These are phyloP conservation scores for Pouteria glomerata DNA, from an alignment of 148 eudicot species.

Conservation along the genomic window DNA sequence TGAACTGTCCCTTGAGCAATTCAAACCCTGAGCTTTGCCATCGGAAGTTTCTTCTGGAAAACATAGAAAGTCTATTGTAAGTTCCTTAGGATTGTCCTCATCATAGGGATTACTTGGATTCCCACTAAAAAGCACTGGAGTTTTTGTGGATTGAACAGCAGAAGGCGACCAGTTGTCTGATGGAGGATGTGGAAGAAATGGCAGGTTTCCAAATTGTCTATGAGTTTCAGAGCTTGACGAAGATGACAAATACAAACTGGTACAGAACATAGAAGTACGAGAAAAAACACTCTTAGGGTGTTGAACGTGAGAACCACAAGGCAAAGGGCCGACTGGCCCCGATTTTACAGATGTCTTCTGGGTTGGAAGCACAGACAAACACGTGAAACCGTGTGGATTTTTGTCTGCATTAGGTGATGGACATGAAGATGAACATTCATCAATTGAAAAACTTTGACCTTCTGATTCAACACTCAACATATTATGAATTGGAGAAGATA, in stretches of 20 bases:
- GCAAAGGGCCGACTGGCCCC: slow-evolving; percentile 12
- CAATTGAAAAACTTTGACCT: background rate
- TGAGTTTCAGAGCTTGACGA: slow-evolving; percentile 33
- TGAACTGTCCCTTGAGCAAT: slow-evolving; percentile 28
- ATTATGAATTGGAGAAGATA: background rate
- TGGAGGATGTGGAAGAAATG: slow-evolving; percentile 36
- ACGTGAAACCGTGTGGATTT: background rate
- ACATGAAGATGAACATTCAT: slow-evolving; percentile 4
- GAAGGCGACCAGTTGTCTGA: slow-evolving; percentile 10
- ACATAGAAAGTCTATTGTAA: slow-evolving; percentile 25
- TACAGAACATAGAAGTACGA: slow-evolving; percentile 37
- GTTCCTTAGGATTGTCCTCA: slow-evolving; percentile 18
- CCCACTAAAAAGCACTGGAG: slow-evolving; percentile 15
- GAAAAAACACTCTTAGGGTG: slow-evolving; percentile 22
- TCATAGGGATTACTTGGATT: slow-evolving; percentile 15
- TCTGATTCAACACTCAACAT: background rate
- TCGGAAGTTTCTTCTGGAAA: slow-evolving; percentile 25
- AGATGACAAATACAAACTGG: slow-evolving; percentile 36
- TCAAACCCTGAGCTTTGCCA: slow-evolving; percentile 26
- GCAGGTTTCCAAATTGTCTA: slow-evolving; percentile 28
- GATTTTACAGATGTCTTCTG: slow-evolving; percentile 9
- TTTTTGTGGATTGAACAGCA: slow-evolving; percentile 19
- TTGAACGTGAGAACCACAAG: slow-evolving; percentile 17
- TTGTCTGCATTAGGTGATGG: background rate
- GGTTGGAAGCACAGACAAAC: background rate